phyloP scores from a whole-genome alignment of 768 basidiomycete species.

The Candolleomyces aberdarensis region DNA sequence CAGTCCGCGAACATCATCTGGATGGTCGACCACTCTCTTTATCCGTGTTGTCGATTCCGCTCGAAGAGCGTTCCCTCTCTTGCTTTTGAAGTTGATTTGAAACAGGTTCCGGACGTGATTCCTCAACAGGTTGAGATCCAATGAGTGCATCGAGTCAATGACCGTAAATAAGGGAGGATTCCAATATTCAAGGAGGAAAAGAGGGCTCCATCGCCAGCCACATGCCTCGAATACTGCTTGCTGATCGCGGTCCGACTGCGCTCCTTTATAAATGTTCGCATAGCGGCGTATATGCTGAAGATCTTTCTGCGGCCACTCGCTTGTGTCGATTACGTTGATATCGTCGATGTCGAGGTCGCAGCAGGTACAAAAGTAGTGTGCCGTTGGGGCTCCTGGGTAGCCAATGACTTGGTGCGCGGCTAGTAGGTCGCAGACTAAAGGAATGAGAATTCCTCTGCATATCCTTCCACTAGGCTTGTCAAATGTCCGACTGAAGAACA shows the following conservation, averaged over 20 bases:
- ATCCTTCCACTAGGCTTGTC: constrained; percentile 16
- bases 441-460: constrained; percentile 23
- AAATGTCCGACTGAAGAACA: constrained; percentile 19
- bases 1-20: no score
- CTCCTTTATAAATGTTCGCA: no score
- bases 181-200: constrained; percentile 33
- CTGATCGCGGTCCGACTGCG: no score
- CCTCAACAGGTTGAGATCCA: constrained; percentile 22
- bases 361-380: not conserved
- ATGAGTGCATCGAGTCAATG: constrained; percentile 32
- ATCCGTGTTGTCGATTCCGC: no score
- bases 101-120: constrained; percentile 20
- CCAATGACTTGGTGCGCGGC: not conserved
- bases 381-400: not conserved
- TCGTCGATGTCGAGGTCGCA: not conserved
- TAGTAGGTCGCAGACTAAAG: constrained; percentile 17
- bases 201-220: constrained; percentile 22
- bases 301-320: constrained; percentile 3
- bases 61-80: constrained; percentile 1
- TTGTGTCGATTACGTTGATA: not conserved
- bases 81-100: constrained; percentile 7
- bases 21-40: no score
- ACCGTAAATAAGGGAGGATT: constrained; percentile 20
- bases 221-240: constrained; percentile 1
- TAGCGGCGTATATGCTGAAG: not conserved